Base-by-base conservation (phyloP, 331 rosid species). In the Saraca asoca region DNA sequence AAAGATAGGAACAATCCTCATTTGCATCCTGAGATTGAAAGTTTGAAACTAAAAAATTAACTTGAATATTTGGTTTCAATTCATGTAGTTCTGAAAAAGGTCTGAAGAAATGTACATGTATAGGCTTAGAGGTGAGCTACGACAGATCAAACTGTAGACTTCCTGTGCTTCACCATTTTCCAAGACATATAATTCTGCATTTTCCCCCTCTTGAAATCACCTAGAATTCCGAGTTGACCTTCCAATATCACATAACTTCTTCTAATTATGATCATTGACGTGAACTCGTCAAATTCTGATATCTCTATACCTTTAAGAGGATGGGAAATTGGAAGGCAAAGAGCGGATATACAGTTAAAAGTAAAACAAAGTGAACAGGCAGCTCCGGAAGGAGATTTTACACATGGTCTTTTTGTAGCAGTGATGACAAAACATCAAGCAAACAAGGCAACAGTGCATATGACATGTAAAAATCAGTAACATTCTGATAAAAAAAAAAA, bases 171-270 rank as follows among this genome's bases (percentile, higher is more conserved):
- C 51, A 62, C 33, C 61, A 50, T 69, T 44, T 58, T 10, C 7
- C 70, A 69, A 52, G 68, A 51, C 29, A 72, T 9, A 37, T 53
- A 12, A 13, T 60, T 20, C 20, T 20, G 24, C 6, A 10, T 29
- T 44, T 7, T 29, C 58, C 12, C 62, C 35, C 35, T 18, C 66
- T 72, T 12, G 56, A 79, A 45, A 69, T 69, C 55, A 74, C 62
- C 62, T 20, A 52, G 12, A 58, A 31, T 61, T 48, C 58, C 31
- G 39, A 43, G 57, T 45, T 12, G 11, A 20, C 70, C 70, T 43
- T 46, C 29, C 71, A 38, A 58, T 31, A 10, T 50, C 55, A 39
- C 35, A 55, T 59, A 54, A 51, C 64, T 48, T 10, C 11, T 55
- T 73, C 31, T 58, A 73, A 55, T 4, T 14, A 35, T 43, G 52